Evolutionary conservation across 1,284 basidiomycete species (phyloP).

Genomic region (Pseudozyma thailandica): DNA sequence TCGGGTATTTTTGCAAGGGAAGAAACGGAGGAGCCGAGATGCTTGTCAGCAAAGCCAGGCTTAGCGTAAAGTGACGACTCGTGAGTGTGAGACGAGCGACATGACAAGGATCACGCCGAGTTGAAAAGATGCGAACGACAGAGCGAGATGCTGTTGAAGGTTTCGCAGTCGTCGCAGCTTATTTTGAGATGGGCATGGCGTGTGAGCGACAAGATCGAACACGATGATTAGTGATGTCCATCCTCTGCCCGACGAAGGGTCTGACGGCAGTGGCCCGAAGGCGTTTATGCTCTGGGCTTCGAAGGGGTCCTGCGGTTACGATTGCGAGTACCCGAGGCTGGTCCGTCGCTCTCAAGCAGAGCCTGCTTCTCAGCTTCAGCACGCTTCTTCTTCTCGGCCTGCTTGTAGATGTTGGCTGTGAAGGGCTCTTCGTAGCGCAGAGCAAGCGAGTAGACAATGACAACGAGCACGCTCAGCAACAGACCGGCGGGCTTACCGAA

Average conservation of each 20-base stretch:
- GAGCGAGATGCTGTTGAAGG: constrained; percentile 43
- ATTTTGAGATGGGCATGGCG: too few relatives aligned
- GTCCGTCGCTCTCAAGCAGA: constrained; percentile 39
- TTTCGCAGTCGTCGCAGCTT: constrained; percentile 19
- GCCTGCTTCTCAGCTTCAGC: constrained; percentile 34
- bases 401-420: constrained; percentile 63
- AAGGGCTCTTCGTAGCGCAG: constrained; percentile 66
- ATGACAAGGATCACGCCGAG: too few relatives aligned
- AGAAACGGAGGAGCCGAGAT: constrained; percentile 1
- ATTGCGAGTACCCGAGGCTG: constrained; percentile 51
- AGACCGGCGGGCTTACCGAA: constrained; percentile 66
- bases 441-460: constrained; percentile 60
- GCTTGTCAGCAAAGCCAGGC: neutral
- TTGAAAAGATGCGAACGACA: constrained; percentile 6
- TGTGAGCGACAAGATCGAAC: too few relatives aligned
- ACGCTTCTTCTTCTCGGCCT: constrained; percentile 58
- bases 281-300: constrained; percentile 27
- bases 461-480: constrained; percentile 62
- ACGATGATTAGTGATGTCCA: too few relatives aligned
- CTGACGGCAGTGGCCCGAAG: neutral
- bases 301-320: constrained; percentile 37
- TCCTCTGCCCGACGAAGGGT: too few relatives aligned
- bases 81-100: neutral
- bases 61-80: neutral
- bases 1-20: constrained; percentile 20